These are phyloP conservation scores for Crithidia expoeki DNA, from an alignment of 208 protist species.

Conservation along the genomic window DNA sequence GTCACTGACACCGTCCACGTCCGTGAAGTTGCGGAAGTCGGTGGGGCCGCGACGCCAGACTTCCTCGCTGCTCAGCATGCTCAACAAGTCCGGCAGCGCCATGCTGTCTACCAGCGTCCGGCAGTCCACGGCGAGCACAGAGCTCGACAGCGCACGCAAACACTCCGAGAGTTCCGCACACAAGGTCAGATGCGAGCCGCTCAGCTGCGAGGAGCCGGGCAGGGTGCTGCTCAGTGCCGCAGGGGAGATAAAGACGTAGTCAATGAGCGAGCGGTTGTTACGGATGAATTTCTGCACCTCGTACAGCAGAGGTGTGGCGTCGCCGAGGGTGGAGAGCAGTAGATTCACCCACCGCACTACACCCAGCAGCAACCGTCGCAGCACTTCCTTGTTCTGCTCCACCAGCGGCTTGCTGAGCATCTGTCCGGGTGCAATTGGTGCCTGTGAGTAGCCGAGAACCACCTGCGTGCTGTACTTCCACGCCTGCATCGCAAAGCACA, in stretches of 20 bases:
- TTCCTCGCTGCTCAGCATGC: conserved; percentile 32
- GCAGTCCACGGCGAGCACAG: conserved; percentile 64
- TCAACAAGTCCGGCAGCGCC: conserved; percentile 62
- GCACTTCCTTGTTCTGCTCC: conserved; percentile 69
- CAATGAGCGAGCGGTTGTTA: conserved; percentile 59
- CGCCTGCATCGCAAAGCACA: conserved; percentile 66
- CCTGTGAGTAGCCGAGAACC: conserved; percentile 50
- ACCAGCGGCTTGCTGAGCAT: conserved; percentile 31
- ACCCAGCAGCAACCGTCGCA: conserved; percentile 59
- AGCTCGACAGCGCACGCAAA: conserved; percentile 56
- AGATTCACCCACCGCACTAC: conserved; percentile 72
- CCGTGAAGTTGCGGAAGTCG: conserved; percentile 22
- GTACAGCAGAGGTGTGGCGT: conserved; percentile 48
- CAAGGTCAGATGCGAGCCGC: conserved; percentile 52
- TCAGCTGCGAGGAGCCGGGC: conserved; percentile 29
- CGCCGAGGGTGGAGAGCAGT: conserved; percentile 53
- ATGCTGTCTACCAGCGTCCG: conserved; percentile 55
- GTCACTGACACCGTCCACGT: neutral
- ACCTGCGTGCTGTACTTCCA: conserved; percentile 69
- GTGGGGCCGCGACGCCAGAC: conserved; percentile 26
- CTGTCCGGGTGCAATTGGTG: conserved; percentile 10
- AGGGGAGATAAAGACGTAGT: conserved; percentile 54
- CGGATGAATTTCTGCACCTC: conserved; percentile 70
- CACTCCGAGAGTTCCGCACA: conserved; percentile 63
- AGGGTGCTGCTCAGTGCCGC: conserved; percentile 23